A percentile compares a stretch with the other conserved stretches of the same genome.
These are phyloP conservation scores for Zoysia japonica DNA, from an alignment of 176 grass and related monocot genomes.

Conservation along the genomic window DNA sequence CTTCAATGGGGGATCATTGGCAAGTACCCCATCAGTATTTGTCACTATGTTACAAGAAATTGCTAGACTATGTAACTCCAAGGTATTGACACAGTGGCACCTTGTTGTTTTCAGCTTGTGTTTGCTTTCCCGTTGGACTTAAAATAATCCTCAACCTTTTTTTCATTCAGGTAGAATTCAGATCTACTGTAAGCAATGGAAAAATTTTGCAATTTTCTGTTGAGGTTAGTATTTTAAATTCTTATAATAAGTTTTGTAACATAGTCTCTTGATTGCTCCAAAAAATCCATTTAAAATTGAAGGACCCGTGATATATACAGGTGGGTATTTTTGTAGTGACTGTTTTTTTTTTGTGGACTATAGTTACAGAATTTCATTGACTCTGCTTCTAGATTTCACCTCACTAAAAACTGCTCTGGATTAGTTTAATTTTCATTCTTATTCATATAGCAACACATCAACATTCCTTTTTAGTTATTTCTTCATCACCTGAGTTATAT, in stretches of 20 bases:
- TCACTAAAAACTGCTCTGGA: background rate
- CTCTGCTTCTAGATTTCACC: background rate
- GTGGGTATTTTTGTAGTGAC: slow-evolving; percentile 28
- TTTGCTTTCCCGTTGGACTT: slow-evolving; percentile 9
- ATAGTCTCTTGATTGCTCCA: background rate
- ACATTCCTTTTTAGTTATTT: slow-evolving; percentile 34
- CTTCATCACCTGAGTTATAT: slow-evolving; percentile 31
- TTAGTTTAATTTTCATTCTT: slow-evolving; percentile 21
- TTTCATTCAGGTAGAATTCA: slow-evolving; percentile 75
- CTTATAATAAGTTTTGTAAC: background rate
- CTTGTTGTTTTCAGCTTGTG: slow-evolving; percentile 17
- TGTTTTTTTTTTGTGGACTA: background rate
- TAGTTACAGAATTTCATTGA: background rate
- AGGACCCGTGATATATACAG: background rate
- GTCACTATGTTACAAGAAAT: slow-evolving; percentile 83
- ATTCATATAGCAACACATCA: slow-evolving; percentile 1
- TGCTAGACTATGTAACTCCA: slow-evolving; percentile 61
- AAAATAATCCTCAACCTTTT: slow-evolving; percentile 23
- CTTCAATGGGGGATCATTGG: slow-evolving; percentile 50
- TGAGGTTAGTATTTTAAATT: slow-evolving; percentile 60
- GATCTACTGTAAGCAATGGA: slow-evolving; percentile 52
- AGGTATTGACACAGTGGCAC: slow-evolving; percentile 44
- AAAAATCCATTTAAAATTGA: slow-evolving; percentile 29
- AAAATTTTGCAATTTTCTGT: slow-evolving; percentile 74
- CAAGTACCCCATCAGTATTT: slow-evolving; percentile 57